Conservation (phyloP, 1,284 basidiomycete genomes). For the Cutaneotrichosporon mucoides region DNA sequence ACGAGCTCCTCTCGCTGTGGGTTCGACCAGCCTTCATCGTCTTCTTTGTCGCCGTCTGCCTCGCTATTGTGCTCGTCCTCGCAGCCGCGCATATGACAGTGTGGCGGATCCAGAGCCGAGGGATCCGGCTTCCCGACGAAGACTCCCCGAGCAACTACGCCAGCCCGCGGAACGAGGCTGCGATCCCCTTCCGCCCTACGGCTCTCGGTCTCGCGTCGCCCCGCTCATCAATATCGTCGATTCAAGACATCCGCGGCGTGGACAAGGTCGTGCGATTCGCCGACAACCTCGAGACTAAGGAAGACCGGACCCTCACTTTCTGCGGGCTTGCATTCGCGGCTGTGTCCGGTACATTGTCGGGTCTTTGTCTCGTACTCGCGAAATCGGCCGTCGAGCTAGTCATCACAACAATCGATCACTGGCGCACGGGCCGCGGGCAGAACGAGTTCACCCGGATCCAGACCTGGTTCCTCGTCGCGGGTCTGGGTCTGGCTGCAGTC, state of each 20-base stretch:
- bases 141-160: conserved; percentile 35
- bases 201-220: not conserved
- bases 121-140: conserved; percentile 5
- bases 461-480: conserved; percentile 43
- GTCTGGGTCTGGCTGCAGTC: conserved; percentile 36
- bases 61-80: conserved; percentile 61
- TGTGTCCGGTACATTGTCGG: conserved; percentile 84
- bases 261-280: conserved; percentile 10
- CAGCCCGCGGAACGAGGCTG: conserved; percentile 27
- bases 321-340: conserved; percentile 85
- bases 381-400: conserved; percentile 91
- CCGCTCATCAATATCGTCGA: conserved; percentile 6
- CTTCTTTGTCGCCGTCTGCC: conserved; percentile 72
- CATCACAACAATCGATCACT: conserved; percentile 63
- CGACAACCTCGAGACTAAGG: conserved; percentile 5
- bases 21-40: conserved; percentile 70
- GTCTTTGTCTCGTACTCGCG: conserved; percentile 88
- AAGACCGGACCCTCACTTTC: conserved; percentile 56
- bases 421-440: conserved; percentile 54
- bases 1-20: conserved; percentile 78
- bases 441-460: conserved; percentile 71
- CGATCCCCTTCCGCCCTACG: conserved; percentile 37
- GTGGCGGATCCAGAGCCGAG: not conserved
- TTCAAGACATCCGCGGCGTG: not conserved
- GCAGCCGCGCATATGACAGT: conserved; percentile 30